Percentiles rank a stretch among this genome's conserved stretches.
Conservation (phyloP, 2,329 filamentous ascomycete genomes). For the Ceratocystis ficicola region DNA sequence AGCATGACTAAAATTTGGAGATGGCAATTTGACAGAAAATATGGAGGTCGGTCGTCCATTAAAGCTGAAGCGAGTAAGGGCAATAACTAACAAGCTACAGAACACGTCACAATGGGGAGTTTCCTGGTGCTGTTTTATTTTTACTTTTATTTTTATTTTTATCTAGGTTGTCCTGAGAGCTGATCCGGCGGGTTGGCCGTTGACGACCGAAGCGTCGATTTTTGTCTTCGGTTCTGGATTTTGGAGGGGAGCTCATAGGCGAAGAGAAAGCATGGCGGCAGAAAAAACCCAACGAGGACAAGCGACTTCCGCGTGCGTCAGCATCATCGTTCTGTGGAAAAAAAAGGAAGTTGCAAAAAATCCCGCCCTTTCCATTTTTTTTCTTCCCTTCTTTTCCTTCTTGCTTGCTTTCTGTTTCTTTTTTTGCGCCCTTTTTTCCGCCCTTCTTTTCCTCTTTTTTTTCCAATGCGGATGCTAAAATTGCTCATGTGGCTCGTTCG, state of each 20-base stretch:
- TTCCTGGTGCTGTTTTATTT: background rate
- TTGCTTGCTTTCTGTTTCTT: background rate
- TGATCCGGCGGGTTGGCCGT: background rate
- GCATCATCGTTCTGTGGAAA: no score
- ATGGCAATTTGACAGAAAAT: constrained; percentile 6
- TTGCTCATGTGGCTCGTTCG: constrained; percentile 11
- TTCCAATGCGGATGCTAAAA: background rate
- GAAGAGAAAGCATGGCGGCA: no score
- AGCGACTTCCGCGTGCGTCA: no score
- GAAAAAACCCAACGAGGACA: no score
- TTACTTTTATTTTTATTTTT: background rate
- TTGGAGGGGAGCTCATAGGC: no score
- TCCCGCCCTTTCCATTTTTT: no score
- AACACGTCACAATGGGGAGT: background rate
- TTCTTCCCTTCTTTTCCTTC: no score
- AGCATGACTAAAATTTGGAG: background rate
- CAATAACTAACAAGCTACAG: background rate
- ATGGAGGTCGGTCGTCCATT: background rate
- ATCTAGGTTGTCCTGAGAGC: no score
- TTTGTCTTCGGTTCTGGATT: no score
- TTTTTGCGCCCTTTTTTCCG: background rate
- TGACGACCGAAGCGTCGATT: background rate
- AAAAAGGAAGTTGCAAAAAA: no score
- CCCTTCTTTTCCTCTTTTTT: background rate
- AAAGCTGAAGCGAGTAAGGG: background rate